Evolutionary conservation across 805 yeast species (phyloP).

Genomic region (Peterozyma xylosa): DNA sequence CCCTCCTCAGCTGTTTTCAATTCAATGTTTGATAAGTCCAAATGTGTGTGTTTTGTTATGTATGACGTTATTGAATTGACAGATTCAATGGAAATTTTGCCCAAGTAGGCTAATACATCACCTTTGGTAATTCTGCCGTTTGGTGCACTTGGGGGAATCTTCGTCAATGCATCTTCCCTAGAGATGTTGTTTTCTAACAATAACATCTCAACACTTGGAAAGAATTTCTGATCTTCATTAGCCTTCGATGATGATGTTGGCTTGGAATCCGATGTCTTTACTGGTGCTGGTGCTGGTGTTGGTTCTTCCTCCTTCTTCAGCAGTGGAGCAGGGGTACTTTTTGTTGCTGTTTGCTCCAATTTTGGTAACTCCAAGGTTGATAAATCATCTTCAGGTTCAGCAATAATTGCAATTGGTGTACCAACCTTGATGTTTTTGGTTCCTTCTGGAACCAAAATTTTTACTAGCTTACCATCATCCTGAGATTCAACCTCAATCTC

Average conservation of each 20-base stretch:
- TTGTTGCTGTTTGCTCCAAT: constrained; percentile 20
- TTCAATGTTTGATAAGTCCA: constrained; percentile 68
- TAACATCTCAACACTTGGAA: constrained; percentile 73
- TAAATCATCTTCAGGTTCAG: constrained; percentile 84
- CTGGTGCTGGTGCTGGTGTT: constrained; percentile 11
- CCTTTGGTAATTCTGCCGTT: constrained; percentile 85
- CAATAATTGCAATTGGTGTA: constrained; percentile 79
- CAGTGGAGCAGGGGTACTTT: constrained; percentile 16
- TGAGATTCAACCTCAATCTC: constrained; percentile 80
- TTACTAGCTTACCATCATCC: constrained; percentile 87
- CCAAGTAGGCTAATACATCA: constrained; percentile 80
- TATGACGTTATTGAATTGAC: constrained; percentile 46
- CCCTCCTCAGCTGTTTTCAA: constrained; percentile 25
- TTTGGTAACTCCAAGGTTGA: constrained; percentile 53
- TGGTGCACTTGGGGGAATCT: constrained; percentile 83
- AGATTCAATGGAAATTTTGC: constrained; percentile 54
- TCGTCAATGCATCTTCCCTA: constrained; percentile 57
- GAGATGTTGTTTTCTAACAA: constrained; percentile 58
- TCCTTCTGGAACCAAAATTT: constrained; percentile 68
- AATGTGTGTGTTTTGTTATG: constrained; percentile 46
- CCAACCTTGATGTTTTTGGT: constrained; percentile 77
- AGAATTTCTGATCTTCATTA: constrained; percentile 55
- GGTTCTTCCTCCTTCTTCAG: constrained; percentile 13
- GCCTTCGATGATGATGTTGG: constrained; percentile 30
- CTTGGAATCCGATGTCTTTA: constrained; percentile 10